Evolutionary conservation across 2,329 filamentous ascomycete genomes (phyloP), one percentile per base, ranked within the genome.

Genomic region (Xylariaceae sp.): DNA sequence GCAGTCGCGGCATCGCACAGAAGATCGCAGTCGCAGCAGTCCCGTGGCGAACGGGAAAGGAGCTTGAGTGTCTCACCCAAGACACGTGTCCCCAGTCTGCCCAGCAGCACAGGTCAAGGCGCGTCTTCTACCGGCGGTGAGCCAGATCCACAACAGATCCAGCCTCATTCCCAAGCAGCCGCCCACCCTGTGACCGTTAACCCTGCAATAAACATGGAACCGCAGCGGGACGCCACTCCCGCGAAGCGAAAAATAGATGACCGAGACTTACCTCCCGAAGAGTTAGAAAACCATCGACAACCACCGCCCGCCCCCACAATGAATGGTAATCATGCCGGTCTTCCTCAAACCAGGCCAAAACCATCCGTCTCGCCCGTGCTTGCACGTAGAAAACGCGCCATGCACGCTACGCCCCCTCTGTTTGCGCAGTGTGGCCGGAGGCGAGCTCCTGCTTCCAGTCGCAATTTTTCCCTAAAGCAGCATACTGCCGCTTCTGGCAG

Each of bases 51-150:
- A 41, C 77, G 84, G 54, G 85, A 87, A 47, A 71, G 76, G 37
- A 87, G 83, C 59, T 63, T 85, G 39, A 90, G 85, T 56, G 79
- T 91, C 38, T 91, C 86, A 60, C 87, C 88, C 22, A 89, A 88
- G 65, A 89, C 86, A 28, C 73, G 77, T 48, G 67, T 83, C 13
- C 67, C 73, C 30, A 78, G 73, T 51, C 57, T 78, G 29, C 57
- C 60, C 29, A 56, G 52, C 42, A 61, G 53, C 48, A 45, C 49
- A 16, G 48, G 55, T 39, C 53, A 55, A 42, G 45, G 48, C 37
- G 45, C 54, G 30, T 42, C 49, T 8, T 54, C 55, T 19, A 45
- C 45, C 31, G 43, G 48, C 37, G 50, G 49, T 41, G 54, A 55
- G 37, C 49, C 68, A 67, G 43, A 73, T 64, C 57, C 72, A 62